Conservation (phyloP, 2,329 filamentous ascomycete genomes). For the Calonectria naviculata region DNA sequence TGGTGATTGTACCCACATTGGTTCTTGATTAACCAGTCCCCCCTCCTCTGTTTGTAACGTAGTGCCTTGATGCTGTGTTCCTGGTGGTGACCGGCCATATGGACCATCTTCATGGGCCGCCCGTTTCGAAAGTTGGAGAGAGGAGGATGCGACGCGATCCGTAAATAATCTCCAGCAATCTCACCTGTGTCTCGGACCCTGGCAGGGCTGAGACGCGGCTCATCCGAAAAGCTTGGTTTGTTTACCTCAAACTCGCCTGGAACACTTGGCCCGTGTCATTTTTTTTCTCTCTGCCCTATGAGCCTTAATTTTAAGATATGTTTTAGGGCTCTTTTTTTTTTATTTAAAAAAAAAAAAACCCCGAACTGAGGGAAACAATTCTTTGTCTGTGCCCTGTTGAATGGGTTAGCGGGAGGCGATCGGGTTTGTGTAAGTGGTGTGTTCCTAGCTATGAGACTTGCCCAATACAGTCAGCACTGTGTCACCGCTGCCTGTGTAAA, state of each 20-base stretch:
- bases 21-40: neutral
- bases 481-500: too few species aligned
- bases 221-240: neutral
- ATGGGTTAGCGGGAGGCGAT: too few species aligned
- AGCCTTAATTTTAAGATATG: neutral
- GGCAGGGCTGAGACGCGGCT: conserved; percentile 1
- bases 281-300: neutral
- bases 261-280: neutral
- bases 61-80: neutral
- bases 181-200: conserved; percentile 1
- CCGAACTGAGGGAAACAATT: too few species aligned
- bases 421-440: too few species aligned
- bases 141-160: neutral
- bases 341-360: too few species aligned
- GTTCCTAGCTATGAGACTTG: too few species aligned
- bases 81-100: neutral
- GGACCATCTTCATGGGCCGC: neutral
- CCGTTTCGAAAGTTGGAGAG: neutral
- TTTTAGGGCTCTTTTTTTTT: too few species aligned
- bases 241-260: neutral
- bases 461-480: too few species aligned
- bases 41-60: neutral
- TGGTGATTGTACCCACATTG: neutral
- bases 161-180: neutral
- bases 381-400: too few species aligned